These are phyloP conservation scores for Neofusicoccum sp. DNA, from an alignment of 2,329 filamentous ascomycete genomes.

Conservation along the genomic window DNA sequence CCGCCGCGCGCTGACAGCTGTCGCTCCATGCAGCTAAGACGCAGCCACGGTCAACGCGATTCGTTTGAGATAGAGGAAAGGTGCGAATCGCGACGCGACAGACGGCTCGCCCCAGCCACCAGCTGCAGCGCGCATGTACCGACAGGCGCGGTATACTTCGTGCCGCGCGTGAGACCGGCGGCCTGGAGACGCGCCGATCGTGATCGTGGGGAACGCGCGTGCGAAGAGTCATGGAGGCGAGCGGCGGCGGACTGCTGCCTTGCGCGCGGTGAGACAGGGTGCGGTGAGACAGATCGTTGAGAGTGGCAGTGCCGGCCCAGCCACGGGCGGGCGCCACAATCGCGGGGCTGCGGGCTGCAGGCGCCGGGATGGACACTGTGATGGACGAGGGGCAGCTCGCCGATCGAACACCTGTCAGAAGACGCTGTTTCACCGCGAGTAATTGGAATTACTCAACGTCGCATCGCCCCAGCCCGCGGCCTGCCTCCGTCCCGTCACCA, in stretches of 20 bases:
- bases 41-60: neutral
- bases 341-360: neutral
- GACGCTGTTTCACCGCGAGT: constrained; percentile 11
- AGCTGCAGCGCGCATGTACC: too few relatives aligned
- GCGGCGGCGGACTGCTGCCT: constrained; percentile 2
- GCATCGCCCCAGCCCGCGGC: neutral
- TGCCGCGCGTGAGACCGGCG: constrained; percentile 2
- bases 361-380: constrained; percentile 3
- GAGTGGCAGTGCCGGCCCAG: neutral
- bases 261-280: neutral
- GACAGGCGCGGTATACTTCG: neutral
- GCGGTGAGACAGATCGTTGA: neutral
- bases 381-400: constrained; percentile 9
- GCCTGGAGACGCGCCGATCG: neutral
- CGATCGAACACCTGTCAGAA: constrained; percentile 1
- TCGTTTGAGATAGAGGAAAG: neutral
- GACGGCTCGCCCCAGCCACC: neutral
- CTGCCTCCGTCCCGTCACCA: neutral
- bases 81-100: neutral
- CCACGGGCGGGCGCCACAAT: neutral
- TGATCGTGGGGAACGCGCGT: neutral
- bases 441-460: constrained; percentile 7
- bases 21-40: neutral
- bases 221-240: neutral
- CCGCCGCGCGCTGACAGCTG: constrained; percentile 5